Percentiles rank a stretch among this genome's conserved stretches.
phyloP scores from a whole-genome alignment of 2,329 filamentous ascomycete genomes.

The Trichoderma sp. region DNA sequence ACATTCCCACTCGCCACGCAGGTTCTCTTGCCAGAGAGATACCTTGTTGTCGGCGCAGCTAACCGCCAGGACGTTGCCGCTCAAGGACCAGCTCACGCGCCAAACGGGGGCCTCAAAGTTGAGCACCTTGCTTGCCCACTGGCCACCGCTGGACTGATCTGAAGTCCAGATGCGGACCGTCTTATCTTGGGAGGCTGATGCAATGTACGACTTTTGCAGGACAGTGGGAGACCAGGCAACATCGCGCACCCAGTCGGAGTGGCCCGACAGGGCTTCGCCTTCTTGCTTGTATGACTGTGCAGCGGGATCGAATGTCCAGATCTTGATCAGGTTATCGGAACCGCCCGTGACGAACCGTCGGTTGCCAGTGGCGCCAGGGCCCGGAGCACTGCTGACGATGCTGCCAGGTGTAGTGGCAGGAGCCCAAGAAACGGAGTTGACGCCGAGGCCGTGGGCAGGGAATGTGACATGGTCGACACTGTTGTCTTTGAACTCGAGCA shows the following conservation, averaged over 20 bases:
- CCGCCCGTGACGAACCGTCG: slow-evolving; percentile 92
- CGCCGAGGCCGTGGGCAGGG: slow-evolving; percentile 87
- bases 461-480: slow-evolving; percentile 89
- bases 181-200: slow-evolving; percentile 93
- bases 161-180: slow-evolving; percentile 97
- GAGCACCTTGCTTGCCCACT: slow-evolving; percentile 85
- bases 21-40: slow-evolving; percentile 96
- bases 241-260: slow-evolving; percentile 96
- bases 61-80: slow-evolving; percentile 93
- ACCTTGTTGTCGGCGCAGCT: slow-evolving; percentile 96
- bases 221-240: slow-evolving; percentile 97
- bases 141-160: slow-evolving; percentile 61
- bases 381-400: slow-evolving; percentile 73
- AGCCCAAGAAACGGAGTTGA: slow-evolving; percentile 96
- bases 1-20: slow-evolving; percentile 95
- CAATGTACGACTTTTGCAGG: slow-evolving; percentile 94
- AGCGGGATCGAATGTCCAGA: slow-evolving; percentile 81
- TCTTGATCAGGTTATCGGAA: slow-evolving; percentile 89
- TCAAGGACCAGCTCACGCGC: slow-evolving; percentile 97
- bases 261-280: slow-evolving; percentile 70
- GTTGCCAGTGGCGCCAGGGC: slow-evolving; percentile 63
- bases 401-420: slow-evolving; percentile 83
- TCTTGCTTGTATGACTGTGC: slow-evolving; percentile 65
- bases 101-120: slow-evolving; percentile 89
- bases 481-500: slow-evolving; percentile 97